Evolutionary conservation across 2,329 filamentous ascomycete genomes (phyloP).

Genomic region (Aotearoamyces nothofagi): DNA sequence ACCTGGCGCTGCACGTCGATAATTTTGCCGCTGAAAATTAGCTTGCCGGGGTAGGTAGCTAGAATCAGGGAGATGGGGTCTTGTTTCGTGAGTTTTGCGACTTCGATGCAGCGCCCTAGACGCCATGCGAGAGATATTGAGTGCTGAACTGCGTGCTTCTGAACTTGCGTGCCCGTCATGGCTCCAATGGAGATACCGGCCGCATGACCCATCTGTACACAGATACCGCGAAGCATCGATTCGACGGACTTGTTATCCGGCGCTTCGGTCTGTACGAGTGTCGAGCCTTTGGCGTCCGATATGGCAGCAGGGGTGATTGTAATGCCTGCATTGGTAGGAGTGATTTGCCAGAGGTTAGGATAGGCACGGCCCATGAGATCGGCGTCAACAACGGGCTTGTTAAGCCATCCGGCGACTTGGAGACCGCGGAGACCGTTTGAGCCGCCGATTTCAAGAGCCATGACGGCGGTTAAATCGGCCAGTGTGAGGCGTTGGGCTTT

Average conservation of each 20-base stretch:
- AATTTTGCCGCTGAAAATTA: slow-evolving; percentile 51
- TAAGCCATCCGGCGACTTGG: slow-evolving; percentile 12
- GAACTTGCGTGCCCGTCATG: slow-evolving; percentile 21
- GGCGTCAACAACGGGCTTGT: slow-evolving; percentile 25
- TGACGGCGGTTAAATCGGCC: slow-evolving; percentile 18
- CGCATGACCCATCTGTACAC: slow-evolving; percentile 25
- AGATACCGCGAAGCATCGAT: slow-evolving; percentile 24
- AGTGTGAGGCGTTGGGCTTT: no score
- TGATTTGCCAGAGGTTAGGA: slow-evolving; percentile 29
- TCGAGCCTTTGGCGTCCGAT: slow-evolving; percentile 28
- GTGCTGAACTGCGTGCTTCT: slow-evolving; percentile 22
- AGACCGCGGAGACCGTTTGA: slow-evolving; percentile 20
- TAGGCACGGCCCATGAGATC: slow-evolving; percentile 31
- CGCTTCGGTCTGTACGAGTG: slow-evolving; percentile 26
- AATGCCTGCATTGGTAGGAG: slow-evolving; percentile 22
- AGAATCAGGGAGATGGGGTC: slow-evolving; percentile 38
- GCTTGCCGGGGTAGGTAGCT: slow-evolving; percentile 38
- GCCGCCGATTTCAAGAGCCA: slow-evolving; percentile 28
- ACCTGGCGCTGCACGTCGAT: slow-evolving; percentile 40
- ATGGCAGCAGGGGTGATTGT: slow-evolving; percentile 28
- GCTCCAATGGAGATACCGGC: slow-evolving; percentile 26
- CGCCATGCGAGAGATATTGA: slow-evolving; percentile 28
- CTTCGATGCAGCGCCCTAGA: slow-evolving; percentile 43
- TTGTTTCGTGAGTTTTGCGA: slow-evolving; percentile 30
- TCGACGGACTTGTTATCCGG: slow-evolving; percentile 26